Evolutionary conservation across 2,329 filamentous ascomycete genomes (phyloP), one percentile per base, ranked within the genome.

Genomic region (Pyrenophora seminiperda): DNA sequence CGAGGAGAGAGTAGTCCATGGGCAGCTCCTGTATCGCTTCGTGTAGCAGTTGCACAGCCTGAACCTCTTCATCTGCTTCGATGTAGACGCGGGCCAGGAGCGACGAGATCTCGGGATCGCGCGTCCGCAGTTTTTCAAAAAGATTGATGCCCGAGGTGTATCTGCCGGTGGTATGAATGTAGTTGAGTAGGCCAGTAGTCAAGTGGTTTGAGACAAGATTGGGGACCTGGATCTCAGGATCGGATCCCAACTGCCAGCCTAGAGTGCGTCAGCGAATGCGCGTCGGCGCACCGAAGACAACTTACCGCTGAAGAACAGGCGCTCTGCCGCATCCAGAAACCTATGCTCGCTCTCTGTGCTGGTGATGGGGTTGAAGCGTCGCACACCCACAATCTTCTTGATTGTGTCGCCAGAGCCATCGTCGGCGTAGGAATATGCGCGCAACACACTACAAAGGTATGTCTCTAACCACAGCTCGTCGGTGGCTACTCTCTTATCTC

Each of bases 341-440:
- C 90, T 90, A 71, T 99, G 94, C 75, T 99, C 94, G 53, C 91
- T 91, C 73, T 99, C 94, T n/a, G 94, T 97, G 73, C 90, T 97
- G 39, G 91, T 97, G 54, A 99, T 90, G 1, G 94, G 94, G 70
- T 99, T 99, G 81, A 99, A 97, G 56, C 94, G 85, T 62, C 94
- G 84, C 41, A 97, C 91, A n/a, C 93, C 94, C 70, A 97, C 90
- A 53, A 99, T 97, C 77, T 94, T 96, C 74, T 94, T 89, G 71
- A 97, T 96, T 1, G 89, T 89, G 65, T 97, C 93, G 46, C 93
- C 93, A 47, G 89, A 94, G 36, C 93, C 93, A 73, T 97, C 89
- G 70, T 99, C 93, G 41, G 94, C 94, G 71, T 99, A 99, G 1
- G 91, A 93, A 74, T 97, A 99, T 53, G 94, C 92, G 65, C 94